Conservation (phyloP, 2,329 filamentous ascomycete species). For the Emmonsiellopsis sp. region DNA sequence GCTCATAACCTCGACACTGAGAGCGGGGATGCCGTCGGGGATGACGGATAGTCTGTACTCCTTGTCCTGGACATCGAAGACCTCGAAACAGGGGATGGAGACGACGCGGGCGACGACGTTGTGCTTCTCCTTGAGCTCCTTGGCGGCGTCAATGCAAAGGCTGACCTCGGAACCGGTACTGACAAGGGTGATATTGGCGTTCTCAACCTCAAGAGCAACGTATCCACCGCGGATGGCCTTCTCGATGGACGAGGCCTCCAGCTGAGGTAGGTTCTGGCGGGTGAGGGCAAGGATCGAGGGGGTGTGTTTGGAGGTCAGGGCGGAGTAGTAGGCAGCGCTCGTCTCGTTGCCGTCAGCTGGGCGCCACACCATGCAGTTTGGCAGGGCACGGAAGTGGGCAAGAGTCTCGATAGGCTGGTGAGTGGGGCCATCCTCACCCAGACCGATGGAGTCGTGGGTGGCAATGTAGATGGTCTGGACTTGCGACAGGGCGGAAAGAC, state of each 20-base stretch:
- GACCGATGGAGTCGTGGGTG: conserved; percentile 97
- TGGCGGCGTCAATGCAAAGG: conserved; percentile 86
- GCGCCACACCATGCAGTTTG: conserved; percentile 99
- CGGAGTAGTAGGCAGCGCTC: conserved; percentile 93
- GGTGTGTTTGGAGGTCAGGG: conserved; percentile 78
- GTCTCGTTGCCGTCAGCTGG: conserved; percentile 98
- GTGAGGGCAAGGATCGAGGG: conserved; percentile 91
- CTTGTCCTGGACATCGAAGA: conserved; percentile 89
- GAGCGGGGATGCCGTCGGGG: conserved; percentile 82
- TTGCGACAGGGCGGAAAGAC: conserved; percentile 85
- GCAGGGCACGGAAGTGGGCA: conserved; percentile 94
- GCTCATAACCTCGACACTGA: conserved; percentile 94
- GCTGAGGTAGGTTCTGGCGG: conserved; percentile 95
- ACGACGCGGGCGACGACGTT: conserved; percentile 82
- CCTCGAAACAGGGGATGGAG: conserved; percentile 92
- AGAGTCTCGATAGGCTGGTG: conserved; percentile 99
- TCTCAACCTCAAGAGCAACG: conserved; percentile 72
- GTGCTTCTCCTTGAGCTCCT: conserved; percentile 82
- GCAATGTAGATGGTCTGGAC: conserved; percentile 90
- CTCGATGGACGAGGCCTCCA: conserved; percentile 87
- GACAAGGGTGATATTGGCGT: conserved; percentile 78
- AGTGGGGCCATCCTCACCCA: conserved; percentile 95
- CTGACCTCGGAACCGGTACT: conserved; percentile 94
- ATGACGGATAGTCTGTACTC: conserved; percentile 89
- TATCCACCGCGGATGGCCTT: conserved; percentile 92